Percentiles rank a stretch among this genome's conserved stretches.
Evolutionary conservation across 352 stramenopile genomes (phyloP).

Genomic region (Globisporangium radiosum): DNA sequence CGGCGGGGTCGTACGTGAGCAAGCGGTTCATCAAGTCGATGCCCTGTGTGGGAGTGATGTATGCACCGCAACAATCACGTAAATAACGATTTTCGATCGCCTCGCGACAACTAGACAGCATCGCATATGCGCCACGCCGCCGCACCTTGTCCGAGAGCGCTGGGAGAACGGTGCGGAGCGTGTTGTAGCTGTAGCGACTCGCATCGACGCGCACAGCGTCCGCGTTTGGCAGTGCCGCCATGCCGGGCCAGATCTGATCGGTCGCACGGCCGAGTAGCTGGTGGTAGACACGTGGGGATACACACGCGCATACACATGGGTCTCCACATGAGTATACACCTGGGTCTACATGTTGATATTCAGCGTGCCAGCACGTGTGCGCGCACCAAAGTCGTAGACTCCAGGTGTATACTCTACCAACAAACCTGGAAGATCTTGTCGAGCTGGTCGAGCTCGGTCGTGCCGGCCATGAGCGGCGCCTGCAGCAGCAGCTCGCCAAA

Average conservation of each 20-base stretch:
- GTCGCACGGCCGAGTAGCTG: conserved; percentile 55
- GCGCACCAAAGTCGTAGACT: no score
- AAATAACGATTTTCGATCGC: no score
- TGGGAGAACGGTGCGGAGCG: conserved; percentile 26
- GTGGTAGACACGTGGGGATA: not conserved
- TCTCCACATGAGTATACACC: not conserved
- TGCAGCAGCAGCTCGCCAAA: conserved; percentile 53
- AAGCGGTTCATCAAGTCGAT: conserved; percentile 41
- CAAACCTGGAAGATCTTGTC: conserved; percentile 58
- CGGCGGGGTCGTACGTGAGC: conserved; percentile 44
- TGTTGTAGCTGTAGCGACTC: conserved; percentile 29
- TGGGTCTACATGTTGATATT: no score
- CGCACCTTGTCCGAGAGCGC: conserved; percentile 30
- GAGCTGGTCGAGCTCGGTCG: conserved; percentile 62
- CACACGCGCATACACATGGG: not conserved
- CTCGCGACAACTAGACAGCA: no score
- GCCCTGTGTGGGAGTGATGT: conserved; percentile 10
- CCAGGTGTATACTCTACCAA: no score
- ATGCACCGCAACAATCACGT: no score
- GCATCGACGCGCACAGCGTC: conserved; percentile 33
- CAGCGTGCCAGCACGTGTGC: no score
- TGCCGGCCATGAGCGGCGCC: conserved; percentile 52
- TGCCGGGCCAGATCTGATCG: conserved; percentile 51
- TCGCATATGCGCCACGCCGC: not conserved
- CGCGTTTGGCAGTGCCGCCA: conserved; percentile 32